Evolutionary conservation across 2,329 filamentous ascomycete species (phyloP).

Genomic region (Pezizomycotina sp.): DNA sequence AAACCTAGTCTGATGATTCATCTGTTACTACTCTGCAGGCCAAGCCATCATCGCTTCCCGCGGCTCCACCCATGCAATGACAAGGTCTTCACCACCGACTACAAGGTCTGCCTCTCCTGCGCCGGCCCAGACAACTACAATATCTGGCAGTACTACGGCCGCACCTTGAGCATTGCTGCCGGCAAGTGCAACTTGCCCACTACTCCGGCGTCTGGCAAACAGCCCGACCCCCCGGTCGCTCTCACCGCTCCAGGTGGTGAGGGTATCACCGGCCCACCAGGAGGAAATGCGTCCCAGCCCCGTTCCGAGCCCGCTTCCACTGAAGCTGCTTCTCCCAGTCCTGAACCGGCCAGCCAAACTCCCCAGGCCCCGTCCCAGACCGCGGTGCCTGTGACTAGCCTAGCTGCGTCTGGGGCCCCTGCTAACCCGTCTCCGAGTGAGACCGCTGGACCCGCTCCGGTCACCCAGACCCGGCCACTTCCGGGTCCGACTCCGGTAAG

Average conservation of each 20-base stretch:
- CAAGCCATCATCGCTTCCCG: constrained; percentile 29
- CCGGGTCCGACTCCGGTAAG: too few relatives aligned
- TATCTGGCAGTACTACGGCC: constrained; percentile 34
- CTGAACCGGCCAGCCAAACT: constrained; percentile 4
- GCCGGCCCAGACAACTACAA: constrained; percentile 29
- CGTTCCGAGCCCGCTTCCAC: constrained; percentile 1
- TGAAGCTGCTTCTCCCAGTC: not conserved
- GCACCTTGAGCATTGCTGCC: constrained; percentile 28
- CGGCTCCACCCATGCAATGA: constrained; percentile 30
- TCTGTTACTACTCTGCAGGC: constrained; percentile 18
- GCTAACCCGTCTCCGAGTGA: constrained; percentile 4
- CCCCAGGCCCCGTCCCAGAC: not conserved
- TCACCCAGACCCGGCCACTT: too few relatives aligned
- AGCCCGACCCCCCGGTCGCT: constrained; percentile 5
- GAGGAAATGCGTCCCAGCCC: not conserved
- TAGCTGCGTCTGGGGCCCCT: constrained; percentile 1
- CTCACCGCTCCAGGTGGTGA: constrained; percentile 3
- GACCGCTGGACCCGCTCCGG: constrained; percentile 3
- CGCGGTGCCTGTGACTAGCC: constrained; percentile 2
- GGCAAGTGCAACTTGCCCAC: constrained; percentile 24
- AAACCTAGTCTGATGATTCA: not conserved
- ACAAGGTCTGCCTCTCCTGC: constrained; percentile 34
- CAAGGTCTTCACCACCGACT: constrained; percentile 30
- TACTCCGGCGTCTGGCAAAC: constrained; percentile 11
- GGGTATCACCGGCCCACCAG: constrained; percentile 1